Conservation (phyloP, 148 eudicot species). For the Persicaria maculosa region DNA sequence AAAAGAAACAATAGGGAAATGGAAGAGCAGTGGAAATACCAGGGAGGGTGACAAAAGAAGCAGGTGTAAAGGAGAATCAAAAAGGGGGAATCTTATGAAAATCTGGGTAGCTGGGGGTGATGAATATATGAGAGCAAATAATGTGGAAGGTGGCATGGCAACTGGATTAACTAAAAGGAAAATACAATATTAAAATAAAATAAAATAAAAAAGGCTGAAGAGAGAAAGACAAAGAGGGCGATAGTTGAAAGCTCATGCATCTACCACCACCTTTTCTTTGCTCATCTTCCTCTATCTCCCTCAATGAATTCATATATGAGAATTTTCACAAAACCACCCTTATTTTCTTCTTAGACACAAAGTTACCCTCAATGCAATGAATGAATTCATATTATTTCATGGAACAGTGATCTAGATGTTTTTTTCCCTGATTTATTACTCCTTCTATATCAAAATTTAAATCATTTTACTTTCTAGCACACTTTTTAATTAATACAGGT, state of each 20-base stretch:
- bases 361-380: too few relatives aligned
- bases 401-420: too few relatives aligned
- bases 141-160: background rate
- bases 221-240: conserved; percentile 3
- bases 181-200: too few relatives aligned
- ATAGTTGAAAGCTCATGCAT: conserved; percentile 28
- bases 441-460: too few relatives aligned
- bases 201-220: background rate
- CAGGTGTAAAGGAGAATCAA: background rate
- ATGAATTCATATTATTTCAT: too few relatives aligned
- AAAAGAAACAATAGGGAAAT: background rate
- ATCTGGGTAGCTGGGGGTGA: conserved; percentile 8
- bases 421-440: too few relatives aligned
- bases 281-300: background rate
- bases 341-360: too few relatives aligned
- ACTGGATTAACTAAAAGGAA: too few relatives aligned
- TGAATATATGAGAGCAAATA: background rate
- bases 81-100: conserved; percentile 4
- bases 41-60: background rate
- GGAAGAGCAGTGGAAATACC: conserved; percentile 10
- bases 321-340: background rate
- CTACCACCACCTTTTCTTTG: conserved; percentile 23
- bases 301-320: background rate
- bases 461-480: too few relatives aligned
- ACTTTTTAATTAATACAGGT: too few relatives aligned